These are phyloP conservation scores for Cerioporus squamosus DNA, from an alignment of 1,284 basidiomycete genomes.

Conservation along the genomic window DNA sequence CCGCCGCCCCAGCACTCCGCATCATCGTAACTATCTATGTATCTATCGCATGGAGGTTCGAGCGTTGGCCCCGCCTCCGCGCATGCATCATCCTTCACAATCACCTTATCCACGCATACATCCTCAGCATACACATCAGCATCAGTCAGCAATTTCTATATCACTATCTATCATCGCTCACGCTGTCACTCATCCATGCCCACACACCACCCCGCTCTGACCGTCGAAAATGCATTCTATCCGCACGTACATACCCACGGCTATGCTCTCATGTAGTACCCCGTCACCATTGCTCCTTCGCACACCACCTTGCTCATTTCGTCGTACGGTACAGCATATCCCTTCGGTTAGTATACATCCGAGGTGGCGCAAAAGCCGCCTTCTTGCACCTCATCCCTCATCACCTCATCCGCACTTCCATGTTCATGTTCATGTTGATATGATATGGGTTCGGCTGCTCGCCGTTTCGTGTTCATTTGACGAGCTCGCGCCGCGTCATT, in stretches of 20 bases:
- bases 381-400: neutral
- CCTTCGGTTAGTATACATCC: conserved; percentile 1
- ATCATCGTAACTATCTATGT: conserved; percentile 10
- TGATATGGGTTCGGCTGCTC: conserved; percentile 11
- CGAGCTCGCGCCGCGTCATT: neutral
- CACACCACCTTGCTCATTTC: neutral
- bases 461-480: conserved; percentile 11
- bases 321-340: conserved; percentile 10
- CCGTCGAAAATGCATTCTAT: conserved; percentile 23
- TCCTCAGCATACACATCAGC: conserved; percentile 13
- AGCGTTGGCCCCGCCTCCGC: neutral
- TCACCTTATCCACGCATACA: conserved; percentile 6
- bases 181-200: conserved; percentile 16
- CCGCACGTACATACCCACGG: conserved; percentile 15
- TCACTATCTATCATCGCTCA: conserved; percentile 26
- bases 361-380: conserved; percentile 14
- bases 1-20: neutral
- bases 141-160: conserved; percentile 21
- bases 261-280: neutral
- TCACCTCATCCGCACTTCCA: neutral
- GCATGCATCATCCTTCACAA: neutral
- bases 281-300: neutral
- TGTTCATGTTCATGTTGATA: neutral
- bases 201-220: conserved; percentile 15
- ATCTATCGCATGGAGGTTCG: conserved; percentile 18